Percentiles rank a stretch among this genome's conserved stretches.
Evolutionary conservation across 2,329 filamentous ascomycete genomes (phyloP).

Genomic region (Arthrobotrys megalospora): DNA sequence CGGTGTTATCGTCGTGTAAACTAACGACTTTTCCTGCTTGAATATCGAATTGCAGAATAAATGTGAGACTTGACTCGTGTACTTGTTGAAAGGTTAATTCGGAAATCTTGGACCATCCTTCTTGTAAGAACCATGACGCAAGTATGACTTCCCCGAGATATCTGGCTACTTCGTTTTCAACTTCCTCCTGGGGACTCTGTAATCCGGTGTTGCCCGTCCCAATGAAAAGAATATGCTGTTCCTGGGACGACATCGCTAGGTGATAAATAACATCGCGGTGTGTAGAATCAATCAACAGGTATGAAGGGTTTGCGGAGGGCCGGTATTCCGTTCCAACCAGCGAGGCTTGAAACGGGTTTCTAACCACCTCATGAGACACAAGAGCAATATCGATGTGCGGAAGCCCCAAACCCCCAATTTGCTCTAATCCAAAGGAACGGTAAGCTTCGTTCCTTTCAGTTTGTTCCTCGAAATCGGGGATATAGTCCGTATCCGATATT

Average conservation of each 20-base stretch:
- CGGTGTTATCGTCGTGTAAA: background rate
- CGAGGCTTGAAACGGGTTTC: too few relatives aligned
- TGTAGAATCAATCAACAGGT: background rate
- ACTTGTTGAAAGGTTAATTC: background rate
- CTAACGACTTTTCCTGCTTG: background rate
- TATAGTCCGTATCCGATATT: too few relatives aligned
- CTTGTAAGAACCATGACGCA: slow-evolving; percentile 1
- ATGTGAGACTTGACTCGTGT: background rate
- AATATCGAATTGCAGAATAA: background rate
- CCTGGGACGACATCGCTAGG: background rate
- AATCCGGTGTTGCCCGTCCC: too few relatives aligned
- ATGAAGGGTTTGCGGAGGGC: background rate
- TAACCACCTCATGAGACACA: too few relatives aligned
- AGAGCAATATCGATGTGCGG: too few relatives aligned
- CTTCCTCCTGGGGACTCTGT: background rate
- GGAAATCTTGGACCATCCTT: background rate
- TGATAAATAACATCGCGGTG: background rate
- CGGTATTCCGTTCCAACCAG: too few relatives aligned
- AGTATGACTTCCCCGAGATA: background rate
- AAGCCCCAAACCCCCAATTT: too few relatives aligned
- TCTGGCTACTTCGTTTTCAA: background rate
- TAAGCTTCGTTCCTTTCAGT: too few relatives aligned
- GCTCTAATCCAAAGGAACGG: too few relatives aligned
- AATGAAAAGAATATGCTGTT: background rate
- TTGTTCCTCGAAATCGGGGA: too few relatives aligned